Evolutionary conservation across 2,329 filamentous ascomycete species (phyloP).

Genomic region (Aureobasidium sp.): DNA sequence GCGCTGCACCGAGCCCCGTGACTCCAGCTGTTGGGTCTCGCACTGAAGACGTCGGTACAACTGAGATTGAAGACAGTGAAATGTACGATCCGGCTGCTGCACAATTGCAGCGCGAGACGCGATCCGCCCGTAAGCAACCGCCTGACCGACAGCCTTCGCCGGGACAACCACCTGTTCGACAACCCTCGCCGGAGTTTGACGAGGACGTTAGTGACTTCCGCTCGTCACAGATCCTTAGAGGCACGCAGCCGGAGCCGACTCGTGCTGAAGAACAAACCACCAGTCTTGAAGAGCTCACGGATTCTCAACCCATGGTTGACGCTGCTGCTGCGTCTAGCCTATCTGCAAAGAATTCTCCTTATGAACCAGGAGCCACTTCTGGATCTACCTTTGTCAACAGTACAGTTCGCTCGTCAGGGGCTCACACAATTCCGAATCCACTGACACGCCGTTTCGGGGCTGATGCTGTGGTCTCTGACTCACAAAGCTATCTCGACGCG

Average conservation of each 20-base stretch:
- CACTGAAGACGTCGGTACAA: not conserved
- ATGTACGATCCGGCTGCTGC: not conserved
- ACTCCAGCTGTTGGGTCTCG: not conserved
- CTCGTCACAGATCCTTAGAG: conserved; percentile 14
- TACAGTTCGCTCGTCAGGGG: conserved; percentile 1
- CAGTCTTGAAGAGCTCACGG: not conserved
- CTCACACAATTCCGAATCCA: not conserved
- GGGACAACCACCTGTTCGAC: not conserved
- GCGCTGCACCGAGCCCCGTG: not conserved
- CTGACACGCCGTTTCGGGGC: conserved; percentile 5
- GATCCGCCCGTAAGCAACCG: not conserved
- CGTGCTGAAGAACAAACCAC: not conserved
- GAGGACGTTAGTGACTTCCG: conserved; percentile 10
- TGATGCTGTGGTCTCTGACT: conserved; percentile 18
- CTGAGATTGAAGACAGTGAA: not conserved
- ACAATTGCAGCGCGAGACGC: not conserved
- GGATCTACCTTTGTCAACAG: not conserved
- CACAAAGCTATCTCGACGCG: conserved; percentile 15
- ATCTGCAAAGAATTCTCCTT: conserved; percentile 14
- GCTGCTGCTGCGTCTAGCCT: conserved; percentile 14
- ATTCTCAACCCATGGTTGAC: conserved; percentile 2
- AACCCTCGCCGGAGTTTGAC: not conserved
- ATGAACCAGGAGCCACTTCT: conserved; percentile 12
- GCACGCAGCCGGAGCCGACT: conserved; percentile 8
- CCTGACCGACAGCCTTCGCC: not conserved